Conservation (phyloP, 495 filamentous ascomycete genomes). For the Podospora bellae-mahoneyi region DNA sequence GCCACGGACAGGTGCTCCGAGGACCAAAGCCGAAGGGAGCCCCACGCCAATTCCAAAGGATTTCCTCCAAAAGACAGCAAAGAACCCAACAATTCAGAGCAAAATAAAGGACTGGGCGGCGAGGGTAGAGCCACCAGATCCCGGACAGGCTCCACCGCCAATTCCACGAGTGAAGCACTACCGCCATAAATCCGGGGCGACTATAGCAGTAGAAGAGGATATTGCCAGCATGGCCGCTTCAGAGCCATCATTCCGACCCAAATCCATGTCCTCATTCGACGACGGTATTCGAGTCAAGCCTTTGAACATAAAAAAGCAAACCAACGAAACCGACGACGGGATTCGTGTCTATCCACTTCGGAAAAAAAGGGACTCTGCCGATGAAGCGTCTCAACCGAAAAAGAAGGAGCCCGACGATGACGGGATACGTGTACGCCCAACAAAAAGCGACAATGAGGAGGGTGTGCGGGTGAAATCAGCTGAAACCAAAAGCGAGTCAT, state of each 20-base stretch:
- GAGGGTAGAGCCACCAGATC: constrained; percentile 40
- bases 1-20: constrained; percentile 32
- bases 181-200: constrained; percentile 31
- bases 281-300: constrained; percentile 39
- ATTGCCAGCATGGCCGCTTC: constrained; percentile 17
- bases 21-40: constrained; percentile 34
- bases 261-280: constrained; percentile 25
- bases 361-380: constrained; percentile 22
- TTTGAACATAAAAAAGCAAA: constrained; percentile 25
- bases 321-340: constrained; percentile 30
- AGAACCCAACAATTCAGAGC: constrained; percentile 48
- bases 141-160: constrained; percentile 18
- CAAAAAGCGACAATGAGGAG: constrained; percentile 12
- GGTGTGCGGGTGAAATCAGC: constrained; percentile 29
- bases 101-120: constrained; percentile 54
- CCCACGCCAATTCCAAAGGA: constrained; percentile 49
- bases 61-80: constrained; percentile 46
- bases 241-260: constrained; percentile 13
- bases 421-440: constrained; percentile 29
- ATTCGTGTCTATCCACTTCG: constrained; percentile 35
- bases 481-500: constrained; percentile 2
- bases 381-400: constrained; percentile 26
- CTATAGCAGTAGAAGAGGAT: constrained; percentile 33
- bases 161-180: constrained; percentile 26
- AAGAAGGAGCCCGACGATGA: constrained; percentile 31